These are phyloP conservation scores for Podochytrium sp. DNA, from an alignment of 192 early-diverging fungal species.

Conservation along the genomic window DNA sequence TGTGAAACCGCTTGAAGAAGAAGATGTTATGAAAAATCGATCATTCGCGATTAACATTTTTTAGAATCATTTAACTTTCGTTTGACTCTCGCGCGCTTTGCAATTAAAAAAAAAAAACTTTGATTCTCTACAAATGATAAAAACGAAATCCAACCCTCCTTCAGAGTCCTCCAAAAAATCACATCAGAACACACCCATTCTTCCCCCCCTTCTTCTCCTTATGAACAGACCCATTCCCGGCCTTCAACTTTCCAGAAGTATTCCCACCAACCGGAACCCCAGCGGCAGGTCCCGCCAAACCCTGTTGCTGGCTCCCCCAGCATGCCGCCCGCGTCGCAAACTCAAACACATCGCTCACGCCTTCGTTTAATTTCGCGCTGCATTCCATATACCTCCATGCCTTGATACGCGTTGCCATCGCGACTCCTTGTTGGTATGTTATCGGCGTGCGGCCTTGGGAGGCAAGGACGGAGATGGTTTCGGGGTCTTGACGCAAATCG, in stretches of 20 bases:
- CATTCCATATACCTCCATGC: slow-evolving; percentile 43
- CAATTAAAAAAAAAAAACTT: background rate
- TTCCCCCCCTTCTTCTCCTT: background rate
- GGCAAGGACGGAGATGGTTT: background rate
- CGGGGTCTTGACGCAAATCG: slow-evolving; percentile 37
- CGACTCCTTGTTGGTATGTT: slow-evolving; percentile 23
- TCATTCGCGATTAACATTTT: too few relatives aligned
- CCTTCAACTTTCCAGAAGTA: background rate
- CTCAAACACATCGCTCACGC: slow-evolving; percentile 89
- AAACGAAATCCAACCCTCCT: background rate
- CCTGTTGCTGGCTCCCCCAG: background rate
- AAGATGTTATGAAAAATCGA: background rate
- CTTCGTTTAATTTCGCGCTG: slow-evolving; percentile 64
- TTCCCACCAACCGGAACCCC: background rate
- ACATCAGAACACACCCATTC: slow-evolving; percentile 15
- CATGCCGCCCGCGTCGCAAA: slow-evolving; percentile 54
- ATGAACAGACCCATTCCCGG: background rate
- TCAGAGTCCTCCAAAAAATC: background rate
- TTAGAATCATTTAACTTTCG: too few relatives aligned
- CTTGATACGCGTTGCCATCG: slow-evolving; percentile 30
- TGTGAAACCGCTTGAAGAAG: background rate
- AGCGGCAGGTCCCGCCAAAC: background rate
- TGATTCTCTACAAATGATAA: background rate
- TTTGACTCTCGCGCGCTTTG: too few relatives aligned
- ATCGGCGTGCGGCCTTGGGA: slow-evolving; percentile 10